Conservation (phyloP, 192 early-diverging fungal genomes). For the Coemansia sp. region DNA sequence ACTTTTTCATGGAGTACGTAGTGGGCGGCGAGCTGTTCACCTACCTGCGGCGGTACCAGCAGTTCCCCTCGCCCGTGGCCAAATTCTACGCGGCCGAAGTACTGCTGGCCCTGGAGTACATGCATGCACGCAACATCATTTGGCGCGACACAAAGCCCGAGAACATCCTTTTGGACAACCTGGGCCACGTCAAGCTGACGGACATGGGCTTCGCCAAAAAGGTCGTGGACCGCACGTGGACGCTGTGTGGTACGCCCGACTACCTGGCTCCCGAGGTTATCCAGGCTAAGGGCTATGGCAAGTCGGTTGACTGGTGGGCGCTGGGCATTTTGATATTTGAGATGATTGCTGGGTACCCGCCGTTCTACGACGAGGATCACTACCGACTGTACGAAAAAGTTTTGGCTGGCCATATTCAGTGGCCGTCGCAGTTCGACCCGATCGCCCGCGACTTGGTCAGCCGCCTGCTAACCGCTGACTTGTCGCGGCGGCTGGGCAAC, state of each 20-base stretch:
- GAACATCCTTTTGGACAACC: conserved; percentile 93
- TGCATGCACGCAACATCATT: conserved; percentile 92
- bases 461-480: conserved; percentile 75
- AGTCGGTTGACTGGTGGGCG: conserved; percentile 98
- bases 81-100: conserved; percentile 96
- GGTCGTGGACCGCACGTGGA: conserved; percentile 94
- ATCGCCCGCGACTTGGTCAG: conserved; percentile 85
- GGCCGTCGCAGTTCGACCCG: conserved; percentile 86
- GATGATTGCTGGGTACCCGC: conserved; percentile 88
- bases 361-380: conserved; percentile 95
- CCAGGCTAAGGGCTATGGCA: conserved; percentile 83
- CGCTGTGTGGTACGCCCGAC: conserved; percentile 99
- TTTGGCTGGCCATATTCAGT: conserved; percentile 78
- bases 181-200: conserved; percentile 92
- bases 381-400: conserved; percentile 95
- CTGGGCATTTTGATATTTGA: conserved; percentile 91
- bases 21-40: conserved; percentile 97
- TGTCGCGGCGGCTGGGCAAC: conserved; percentile 88
- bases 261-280: conserved; percentile 95
- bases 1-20: conserved; percentile 96
- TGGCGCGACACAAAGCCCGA: conserved; percentile 95
- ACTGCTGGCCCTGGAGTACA: conserved; percentile 85
- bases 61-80: conserved; percentile 85
- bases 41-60: conserved; percentile 87
- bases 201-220: conserved; percentile 96